Evolutionary conservation across 805 yeast genomes (phyloP), one percentile per base, ranked within the genome.

Genomic region (Wickerhamomyces subpelliculosus): DNA sequence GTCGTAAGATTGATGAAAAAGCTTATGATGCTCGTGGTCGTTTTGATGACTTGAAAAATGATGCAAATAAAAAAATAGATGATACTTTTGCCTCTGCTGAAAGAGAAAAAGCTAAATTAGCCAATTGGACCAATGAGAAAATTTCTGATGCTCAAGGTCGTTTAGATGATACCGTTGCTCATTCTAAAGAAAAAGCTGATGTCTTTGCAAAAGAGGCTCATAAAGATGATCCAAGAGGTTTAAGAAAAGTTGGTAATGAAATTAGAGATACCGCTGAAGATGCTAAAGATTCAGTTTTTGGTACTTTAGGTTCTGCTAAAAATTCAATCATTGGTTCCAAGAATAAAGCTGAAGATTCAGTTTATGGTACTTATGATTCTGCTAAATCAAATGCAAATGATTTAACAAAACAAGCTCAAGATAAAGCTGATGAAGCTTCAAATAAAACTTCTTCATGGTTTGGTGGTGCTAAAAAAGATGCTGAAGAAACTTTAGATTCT

Each of bases 1-100:
- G 59, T 13, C 55, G 54, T 27, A 42, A 51, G 31, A 9, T 54
- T 13, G 59, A 53, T 31, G 54, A 54, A 34, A 41, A 49, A 25
- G 48, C 47, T 12, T 17, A 18, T 14, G 27, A 37, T 18, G 48
- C 51, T 8, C 45, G 40, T 35, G 47, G 37, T 21, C 44, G 37
- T 26, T 24, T 48, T 6, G 19, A 39, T 3, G 51, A 41, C 12
- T 14, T 52, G 5, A 45, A 47, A 16, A n/a, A 39, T 2, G 45
- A 49, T 14, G 49, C 57, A 9, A 41, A 38, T 3, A 48, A 47
- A 41, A 41, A 39, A 35, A 29, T 52, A 14, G 52, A 52, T 32
- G 12, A 33, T 4, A 37, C 46, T 0, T 33, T 49, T 8, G 19
- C 51, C 12, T 22, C 39, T 8, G 28, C 40, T 1, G 47, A 52